Evolutionary conservation across 1,284 basidiomycete genomes (phyloP), one percentile per base, ranked within the genome.

Genomic region (Marasmius oreades): DNA sequence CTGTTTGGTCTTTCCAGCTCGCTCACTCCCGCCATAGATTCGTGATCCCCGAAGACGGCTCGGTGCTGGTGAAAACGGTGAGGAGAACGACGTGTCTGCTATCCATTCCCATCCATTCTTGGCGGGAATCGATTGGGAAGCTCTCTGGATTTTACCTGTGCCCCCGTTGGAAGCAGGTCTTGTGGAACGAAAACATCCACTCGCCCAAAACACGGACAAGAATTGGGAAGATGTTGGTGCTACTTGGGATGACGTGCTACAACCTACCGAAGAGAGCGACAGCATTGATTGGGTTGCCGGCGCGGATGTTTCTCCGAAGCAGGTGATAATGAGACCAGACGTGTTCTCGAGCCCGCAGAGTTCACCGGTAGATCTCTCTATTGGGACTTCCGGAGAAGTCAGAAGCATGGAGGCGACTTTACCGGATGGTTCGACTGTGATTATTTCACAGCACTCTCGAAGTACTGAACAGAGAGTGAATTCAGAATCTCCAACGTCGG

Each of bases 61-160:
- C 6, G 91, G 91, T 14, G 82, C 84, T 7, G 81, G 83, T 51
- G 69, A 73, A 26, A 67, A 73, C 18, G 80, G 77, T 16, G 77
- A 77, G 51, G 59, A 65, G 1, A 74, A 75, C 67, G 77, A 79
- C 67, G 69, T 80, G 78, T 70, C 72, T 45, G 82, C 84, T 10
- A 81, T 96, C 60, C 86, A 88, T 48, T 65, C 71, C 0, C 93
- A 96, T 65, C 77, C 85, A 0, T 96, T 95, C 73, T 93, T 96
- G 63, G 69, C 74, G 5, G 61, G 73, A 3, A 79, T 93, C 53
- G 77, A 84, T 57, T 97, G 91, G 86, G 69, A 74, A 5, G 81
- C 77, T 0, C 75, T 97, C 3, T 97, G 94, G 93, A 84, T 80
- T 0, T 76, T 77, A 39, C 71, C 79, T 6, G 77, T 80, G 10